These are phyloP conservation scores for Martiniozyma abietophila DNA, from an alignment of 805 yeast species.

Conservation along the genomic window DNA sequence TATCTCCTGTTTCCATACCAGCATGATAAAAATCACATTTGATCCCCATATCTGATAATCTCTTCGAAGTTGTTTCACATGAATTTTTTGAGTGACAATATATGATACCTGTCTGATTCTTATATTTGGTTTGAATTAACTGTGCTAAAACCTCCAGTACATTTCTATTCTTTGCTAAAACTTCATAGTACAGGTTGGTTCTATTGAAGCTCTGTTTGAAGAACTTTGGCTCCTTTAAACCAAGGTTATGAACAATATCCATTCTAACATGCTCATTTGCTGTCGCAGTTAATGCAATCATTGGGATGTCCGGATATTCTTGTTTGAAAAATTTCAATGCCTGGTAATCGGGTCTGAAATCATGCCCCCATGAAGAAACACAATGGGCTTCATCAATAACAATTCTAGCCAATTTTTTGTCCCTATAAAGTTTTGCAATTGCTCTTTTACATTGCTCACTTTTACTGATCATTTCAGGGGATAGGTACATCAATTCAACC, in stretches of 20 bases:
- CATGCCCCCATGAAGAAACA: constrained; percentile 98
- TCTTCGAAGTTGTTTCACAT: constrained; percentile 73
- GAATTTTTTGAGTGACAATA: constrained; percentile 87
- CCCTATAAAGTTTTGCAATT: constrained; percentile 46
- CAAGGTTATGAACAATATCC: constrained; percentile 76
- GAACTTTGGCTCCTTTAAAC: constrained; percentile 49
- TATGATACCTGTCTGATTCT: constrained; percentile 70
- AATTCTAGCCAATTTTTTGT: constrained; percentile 61
- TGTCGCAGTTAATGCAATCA: constrained; percentile 96
- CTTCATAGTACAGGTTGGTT: constrained; percentile 73
- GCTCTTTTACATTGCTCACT: constrained; percentile 60
- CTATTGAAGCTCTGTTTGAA: constrained; percentile 90
- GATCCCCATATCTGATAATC: constrained; percentile 52
- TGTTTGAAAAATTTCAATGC: constrained; percentile 64
- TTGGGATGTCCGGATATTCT: constrained; percentile 70
- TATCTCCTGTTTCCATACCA: constrained; percentile 77
- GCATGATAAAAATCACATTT: constrained; percentile 80
- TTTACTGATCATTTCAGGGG: constrained; percentile 89
- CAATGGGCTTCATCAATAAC: constrained; percentile 98
- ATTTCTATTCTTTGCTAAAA: constrained; percentile 52
- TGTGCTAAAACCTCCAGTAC: constrained; percentile 49
- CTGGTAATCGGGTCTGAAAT: constrained; percentile 92
- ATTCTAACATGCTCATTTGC: constrained; percentile 84
- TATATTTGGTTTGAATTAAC: constrained; percentile 42
- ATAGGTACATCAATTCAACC: constrained; percentile 70